A percentile compares a stretch with the other conserved stretches of the same genome.
Conservation (phyloP, 1,284 basidiomycete species). For the Fomes fomentarius region DNA sequence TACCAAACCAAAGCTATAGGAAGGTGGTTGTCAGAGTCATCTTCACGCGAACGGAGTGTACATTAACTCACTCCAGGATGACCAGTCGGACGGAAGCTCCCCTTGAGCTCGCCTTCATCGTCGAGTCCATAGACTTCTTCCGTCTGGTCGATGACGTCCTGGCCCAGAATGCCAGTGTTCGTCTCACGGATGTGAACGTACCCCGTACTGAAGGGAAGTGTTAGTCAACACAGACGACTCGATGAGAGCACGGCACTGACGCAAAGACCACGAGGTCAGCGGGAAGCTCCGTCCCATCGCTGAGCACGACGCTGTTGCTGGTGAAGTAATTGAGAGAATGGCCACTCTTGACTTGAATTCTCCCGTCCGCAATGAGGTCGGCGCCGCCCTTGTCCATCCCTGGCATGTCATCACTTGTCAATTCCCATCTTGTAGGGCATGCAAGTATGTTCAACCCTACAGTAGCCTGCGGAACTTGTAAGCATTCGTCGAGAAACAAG, state of each 20-base stretch:
- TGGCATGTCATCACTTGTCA: background rate
- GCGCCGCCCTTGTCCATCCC: conserved; percentile 36
- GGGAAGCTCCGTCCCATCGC: conserved; percentile 44
- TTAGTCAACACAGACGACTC: background rate
- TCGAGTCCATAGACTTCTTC: conserved; percentile 57
- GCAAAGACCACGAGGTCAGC: conserved; percentile 53
- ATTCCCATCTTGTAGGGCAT: background rate
- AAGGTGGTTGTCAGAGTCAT: background rate
- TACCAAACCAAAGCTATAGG: conserved; percentile 4
- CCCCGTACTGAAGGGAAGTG: conserved; percentile 1
- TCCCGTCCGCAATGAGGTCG: conserved; percentile 39
- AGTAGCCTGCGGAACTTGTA: too few relatives aligned
- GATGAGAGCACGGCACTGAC: background rate
- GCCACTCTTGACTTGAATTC: conserved; percentile 47
- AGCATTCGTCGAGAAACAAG: too few relatives aligned
- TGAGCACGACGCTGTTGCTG: conserved; percentile 40
- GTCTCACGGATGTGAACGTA: conserved; percentile 14
- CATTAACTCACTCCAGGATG: conserved; percentile 32
- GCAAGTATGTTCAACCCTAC: background rate
- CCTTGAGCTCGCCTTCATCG: conserved; percentile 54
- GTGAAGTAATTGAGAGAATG: conserved; percentile 39
- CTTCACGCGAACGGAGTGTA: too few relatives aligned
- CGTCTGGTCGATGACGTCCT: conserved; percentile 48
- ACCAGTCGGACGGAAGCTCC: conserved; percentile 36
- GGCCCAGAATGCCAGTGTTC: conserved; percentile 43